phyloP scores from a whole-genome alignment of 192 early-diverging fungal species.

The Mortierella claussenii region DNA sequence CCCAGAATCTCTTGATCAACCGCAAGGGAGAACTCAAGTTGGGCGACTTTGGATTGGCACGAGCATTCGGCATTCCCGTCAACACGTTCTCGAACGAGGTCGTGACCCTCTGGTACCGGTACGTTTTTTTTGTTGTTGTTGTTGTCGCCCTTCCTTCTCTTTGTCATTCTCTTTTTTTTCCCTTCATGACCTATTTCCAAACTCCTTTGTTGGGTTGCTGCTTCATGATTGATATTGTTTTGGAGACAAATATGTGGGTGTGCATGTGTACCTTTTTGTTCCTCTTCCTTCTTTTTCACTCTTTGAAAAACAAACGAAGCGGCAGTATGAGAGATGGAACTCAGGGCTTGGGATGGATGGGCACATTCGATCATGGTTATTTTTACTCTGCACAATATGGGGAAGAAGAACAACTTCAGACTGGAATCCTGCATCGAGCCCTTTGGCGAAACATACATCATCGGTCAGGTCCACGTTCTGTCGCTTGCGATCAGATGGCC shows the following conservation, averaged over 20 bases:
- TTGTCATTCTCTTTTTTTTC: not conserved
- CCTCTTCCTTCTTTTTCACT: too few species aligned
- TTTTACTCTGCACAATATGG: slow-evolving; percentile 2
- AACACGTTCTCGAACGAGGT: slow-evolving; percentile 98
- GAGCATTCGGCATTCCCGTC: slow-evolving; percentile 87
- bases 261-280: too few species aligned
- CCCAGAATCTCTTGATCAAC: slow-evolving; percentile 88
- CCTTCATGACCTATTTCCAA: not conserved
- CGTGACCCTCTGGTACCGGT: slow-evolving; percentile 97
- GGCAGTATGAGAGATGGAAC: not conserved
- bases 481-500: too few species aligned
- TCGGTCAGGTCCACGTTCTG: too few species aligned
- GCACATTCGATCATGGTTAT: not conserved
- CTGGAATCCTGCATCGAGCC: slow-evolving; percentile 5
- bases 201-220: too few species aligned
- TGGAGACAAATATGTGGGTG: too few species aligned
- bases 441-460: too few species aligned
- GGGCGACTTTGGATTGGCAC: slow-evolving; percentile 87
- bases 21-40: slow-evolving; percentile 82
- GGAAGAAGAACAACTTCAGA: slow-evolving; percentile 10
- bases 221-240: too few species aligned
- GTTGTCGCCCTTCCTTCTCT: not conserved
- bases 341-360: slow-evolving; percentile 14
- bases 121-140: not conserved
- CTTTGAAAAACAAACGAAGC: too few species aligned